Base-by-base conservation (phyloP, 148 eudicot genomes). In the Talinum fruticosum region DNA sequence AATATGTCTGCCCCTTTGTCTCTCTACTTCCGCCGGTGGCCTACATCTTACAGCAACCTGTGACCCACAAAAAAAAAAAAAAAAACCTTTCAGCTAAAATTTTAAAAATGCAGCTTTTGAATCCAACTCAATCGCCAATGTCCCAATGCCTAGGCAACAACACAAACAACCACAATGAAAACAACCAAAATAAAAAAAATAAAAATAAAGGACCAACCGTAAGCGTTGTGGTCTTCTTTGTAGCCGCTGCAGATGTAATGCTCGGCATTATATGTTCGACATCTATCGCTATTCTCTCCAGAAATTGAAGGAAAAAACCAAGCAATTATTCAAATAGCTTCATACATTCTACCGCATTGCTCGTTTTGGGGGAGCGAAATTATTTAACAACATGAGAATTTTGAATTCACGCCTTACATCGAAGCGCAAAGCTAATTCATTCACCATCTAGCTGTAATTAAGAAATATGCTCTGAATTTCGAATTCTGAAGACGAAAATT, bases 1-100 rank as follows among this genome's bases (percentile, higher is more conserved):
- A 59, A 87, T 90, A 75, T 87, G 76, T 35, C 92, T 88, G 23
- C 90, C 87, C 10, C 84, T 82, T 44, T 90, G 94, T 69, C 83
- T 83, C 82, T 82, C 90, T 13, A 36, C 35, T 62, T 82, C 84
- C 33, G 82, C 85, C 65, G 86, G 57, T 24, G 91, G 88, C 79
- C 97, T 89, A 83, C 94, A 92, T 87, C 87, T 90, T 66, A 92
- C 87, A 69, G 94, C 97, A 75, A 92, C 94, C 97, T 92, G 78
- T 45, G 75, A 24, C 71, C 80, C 86, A 70, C 69, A 66, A 68
- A 47, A n/a, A n/a, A n/a, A n/a, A n/a, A n/a, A n/a, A n/a, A n/a
- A n/a, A n/a, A n/a, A 38, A 10, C 38, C 28, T 71, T 66, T 73
- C 69, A 36, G 30, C 74, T 73, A 23, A n/a, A n/a, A 32, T 21